These are phyloP conservation scores for Penicillium decumbens DNA, from an alignment of 2,329 filamentous ascomycete genomes.

Conservation along the genomic window DNA sequence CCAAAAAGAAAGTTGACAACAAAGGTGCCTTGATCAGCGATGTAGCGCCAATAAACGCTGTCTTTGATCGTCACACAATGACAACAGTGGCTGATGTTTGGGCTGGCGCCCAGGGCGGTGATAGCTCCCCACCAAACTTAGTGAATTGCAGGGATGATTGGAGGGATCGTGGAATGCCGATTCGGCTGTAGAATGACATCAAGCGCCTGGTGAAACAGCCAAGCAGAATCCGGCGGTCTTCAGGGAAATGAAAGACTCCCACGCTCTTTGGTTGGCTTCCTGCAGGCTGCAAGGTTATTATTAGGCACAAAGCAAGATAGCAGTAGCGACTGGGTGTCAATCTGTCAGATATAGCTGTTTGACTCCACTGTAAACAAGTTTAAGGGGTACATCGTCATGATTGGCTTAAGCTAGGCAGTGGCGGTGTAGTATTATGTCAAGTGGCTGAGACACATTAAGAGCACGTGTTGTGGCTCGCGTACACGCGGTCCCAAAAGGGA, in stretches of 20 bases:
- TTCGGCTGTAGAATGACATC: slow-evolving; percentile 32
- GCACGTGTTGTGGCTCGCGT: slow-evolving; percentile 8
- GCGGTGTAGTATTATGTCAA: slow-evolving; percentile 2
- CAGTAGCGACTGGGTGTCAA: too few species aligned
- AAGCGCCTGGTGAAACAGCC: slow-evolving; percentile 35
- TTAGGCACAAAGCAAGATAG: neutral
- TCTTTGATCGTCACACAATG: slow-evolving; percentile 21
- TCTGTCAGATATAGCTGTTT: too few species aligned
- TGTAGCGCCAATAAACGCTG: slow-evolving; percentile 10
- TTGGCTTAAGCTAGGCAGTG: slow-evolving; percentile 7
- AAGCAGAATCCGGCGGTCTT: slow-evolving; percentile 15
- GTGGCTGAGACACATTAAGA: neutral
- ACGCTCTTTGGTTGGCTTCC: neutral
- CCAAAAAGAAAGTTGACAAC: slow-evolving; percentile 2
- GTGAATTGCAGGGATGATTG: slow-evolving; percentile 24
- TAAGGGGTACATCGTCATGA: slow-evolving; percentile 9
- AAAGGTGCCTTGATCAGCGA: slow-evolving; percentile 15
- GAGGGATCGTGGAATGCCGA: slow-evolving; percentile 26
- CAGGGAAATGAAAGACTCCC: slow-evolving; percentile 3
- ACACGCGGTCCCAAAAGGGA: slow-evolving; percentile 23
- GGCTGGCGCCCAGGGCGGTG: slow-evolving; percentile 13
- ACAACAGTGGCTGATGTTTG: slow-evolving; percentile 27
- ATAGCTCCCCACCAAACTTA: slow-evolving; percentile 12
- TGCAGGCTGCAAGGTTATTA: neutral
- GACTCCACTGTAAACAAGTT: neutral